Base-by-base conservation (phyloP, 2,329 filamentous ascomycete species). In the Alternaria sp. region DNA sequence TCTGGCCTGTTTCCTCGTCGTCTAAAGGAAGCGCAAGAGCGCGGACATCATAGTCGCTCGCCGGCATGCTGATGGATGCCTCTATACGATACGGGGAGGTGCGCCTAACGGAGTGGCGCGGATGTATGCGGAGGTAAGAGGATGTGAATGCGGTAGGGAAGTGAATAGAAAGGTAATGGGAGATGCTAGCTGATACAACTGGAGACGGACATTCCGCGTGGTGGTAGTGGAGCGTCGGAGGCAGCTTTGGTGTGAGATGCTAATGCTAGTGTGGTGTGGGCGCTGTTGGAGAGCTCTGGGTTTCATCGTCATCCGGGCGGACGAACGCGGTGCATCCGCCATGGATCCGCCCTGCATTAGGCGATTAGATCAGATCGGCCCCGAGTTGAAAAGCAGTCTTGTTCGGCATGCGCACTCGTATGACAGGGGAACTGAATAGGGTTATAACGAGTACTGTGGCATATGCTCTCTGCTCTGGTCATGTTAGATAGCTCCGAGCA, bases 21-120 rank as follows among this genome's bases (percentile, higher is more conserved):
- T 83, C 82, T 63, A 84, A 80, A 30, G 85, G 83, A 25, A 86
- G 79, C 49, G 86, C 84, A 47, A 88, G 83, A 58, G 85, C 86
- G 73, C 84, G 84, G 56, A 83, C 85, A 65, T 82, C 77, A 75
- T 86, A 86, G 74, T 86, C 84, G 66, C 71, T 67, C 67, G 77
- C 70, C 15, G 77, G 78, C 79, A 80, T 80, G 81, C 21, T 50
- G 32, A 21, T 43, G 25, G 19, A 12, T 66, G 46, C 17, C 44
- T 25, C 21, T 59, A 56, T 43, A 43, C 19, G 32, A 23, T 13
- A 28, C 26, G n/a, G 23, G 26, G 21, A 30, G 19, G 51, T 32
- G 59, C 21, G 50, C 56, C 23, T 32, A 59, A 57, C 59, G 68
- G 68, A 61, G 64, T 56, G 51, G 57, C 54, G 59, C 66, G 65